Percentiles rank a stretch among this genome's conserved stretches.
These are phyloP conservation scores for Aspergillus bombycis DNA, from an alignment of 2,329 filamentous ascomycete species.

Conservation along the genomic window DNA sequence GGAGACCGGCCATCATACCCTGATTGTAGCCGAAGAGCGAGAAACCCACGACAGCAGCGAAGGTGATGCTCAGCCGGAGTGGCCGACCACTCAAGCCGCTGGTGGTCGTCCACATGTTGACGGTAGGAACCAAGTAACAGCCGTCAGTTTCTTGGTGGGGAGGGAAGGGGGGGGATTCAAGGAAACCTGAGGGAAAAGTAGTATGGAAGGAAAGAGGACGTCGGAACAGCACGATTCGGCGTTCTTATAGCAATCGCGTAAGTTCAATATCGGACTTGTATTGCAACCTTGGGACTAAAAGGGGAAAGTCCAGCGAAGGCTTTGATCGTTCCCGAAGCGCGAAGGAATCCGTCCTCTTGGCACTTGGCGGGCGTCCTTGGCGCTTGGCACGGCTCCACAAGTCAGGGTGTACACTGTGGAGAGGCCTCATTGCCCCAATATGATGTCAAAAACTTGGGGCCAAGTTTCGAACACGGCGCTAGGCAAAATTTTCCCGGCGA, in stretches of 20 bases:
- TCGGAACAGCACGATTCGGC: background rate
- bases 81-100: constrained; percentile 29
- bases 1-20: constrained; percentile 38
- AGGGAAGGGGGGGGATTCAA: background rate
- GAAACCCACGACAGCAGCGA: constrained; percentile 51
- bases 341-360: background rate
- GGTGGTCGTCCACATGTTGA: constrained; percentile 35
- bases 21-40: constrained; percentile 50
- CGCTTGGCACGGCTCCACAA: background rate
- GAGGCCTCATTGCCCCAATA: background rate
- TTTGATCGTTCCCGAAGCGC: background rate
- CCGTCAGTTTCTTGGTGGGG: background rate
- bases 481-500: background rate
- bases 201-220: background rate
- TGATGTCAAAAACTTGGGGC: background rate
- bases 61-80: constrained; percentile 29
- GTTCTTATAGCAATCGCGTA: background rate
- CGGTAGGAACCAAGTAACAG: constrained; percentile 1
- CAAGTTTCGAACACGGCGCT: background rate
- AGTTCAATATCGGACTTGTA: background rate
- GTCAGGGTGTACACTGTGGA: background rate
- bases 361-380: background rate
- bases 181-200: background rate
- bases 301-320: constrained; percentile 1
- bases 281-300: background rate